Conservation (phyloP, 2,329 filamentous ascomycete genomes). For the Colletotrichum neosansevieriae region DNA sequence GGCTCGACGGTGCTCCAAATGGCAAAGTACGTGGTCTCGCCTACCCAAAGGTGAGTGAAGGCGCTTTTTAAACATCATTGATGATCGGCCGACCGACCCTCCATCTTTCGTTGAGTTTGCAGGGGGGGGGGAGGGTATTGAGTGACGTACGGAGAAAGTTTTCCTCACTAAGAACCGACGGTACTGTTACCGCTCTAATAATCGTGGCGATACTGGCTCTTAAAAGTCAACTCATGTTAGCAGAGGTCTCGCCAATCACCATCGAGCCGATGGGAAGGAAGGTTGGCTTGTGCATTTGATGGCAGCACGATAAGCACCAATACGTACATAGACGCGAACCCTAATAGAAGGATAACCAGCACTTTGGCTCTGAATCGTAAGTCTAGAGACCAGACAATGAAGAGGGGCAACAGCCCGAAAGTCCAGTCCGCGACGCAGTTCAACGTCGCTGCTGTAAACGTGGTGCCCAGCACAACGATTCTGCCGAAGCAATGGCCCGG, state of each 20-base stretch:
- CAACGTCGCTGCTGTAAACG: constrained; percentile 53
- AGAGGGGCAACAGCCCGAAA: constrained; percentile 53
- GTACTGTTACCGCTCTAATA: constrained; percentile 56
- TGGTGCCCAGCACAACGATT: constrained; percentile 44
- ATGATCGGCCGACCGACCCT: background rate
- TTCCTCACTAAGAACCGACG: constrained; percentile 48
- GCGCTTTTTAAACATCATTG: background rate
- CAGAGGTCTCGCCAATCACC: background rate
- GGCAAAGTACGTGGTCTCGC: constrained; percentile 54
- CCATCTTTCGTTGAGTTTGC: constrained; percentile 41
- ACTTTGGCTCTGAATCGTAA: constrained; percentile 54
- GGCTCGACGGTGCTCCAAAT: constrained; percentile 60
- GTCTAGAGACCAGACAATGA: constrained; percentile 55
- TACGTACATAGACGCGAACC: constrained; percentile 48
- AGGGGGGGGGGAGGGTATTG: background rate
- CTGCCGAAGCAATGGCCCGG: constrained; percentile 48
- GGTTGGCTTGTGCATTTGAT: background rate
- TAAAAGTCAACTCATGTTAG: background rate
- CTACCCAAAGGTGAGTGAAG: background rate
- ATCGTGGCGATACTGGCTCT: constrained; percentile 52
- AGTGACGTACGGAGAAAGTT: constrained; percentile 54
- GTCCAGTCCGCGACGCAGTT: constrained; percentile 54
- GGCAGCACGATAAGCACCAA: background rate
- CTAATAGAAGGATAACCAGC: constrained; percentile 47
- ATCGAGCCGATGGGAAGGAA: background rate